Evolutionary conservation across 208 protist species (phyloP).

Genomic region (Leptomonas pyrrhocoris): DNA sequence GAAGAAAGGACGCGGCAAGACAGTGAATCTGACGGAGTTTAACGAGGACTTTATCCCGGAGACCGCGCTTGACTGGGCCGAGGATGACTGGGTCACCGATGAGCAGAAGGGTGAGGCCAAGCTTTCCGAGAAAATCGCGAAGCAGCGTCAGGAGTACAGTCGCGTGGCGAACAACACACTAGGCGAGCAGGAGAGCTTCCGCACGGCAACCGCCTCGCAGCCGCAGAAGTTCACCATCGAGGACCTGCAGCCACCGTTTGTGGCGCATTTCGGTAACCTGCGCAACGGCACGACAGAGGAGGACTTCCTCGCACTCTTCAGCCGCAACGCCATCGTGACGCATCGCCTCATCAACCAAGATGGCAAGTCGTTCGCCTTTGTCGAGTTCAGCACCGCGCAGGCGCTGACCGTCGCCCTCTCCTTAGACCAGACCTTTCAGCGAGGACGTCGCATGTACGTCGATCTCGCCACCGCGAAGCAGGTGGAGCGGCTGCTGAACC

Average conservation of each 20-base stretch:
- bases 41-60: conserved; percentile 83
- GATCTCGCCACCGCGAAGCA: conserved; percentile 83
- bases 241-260: conserved; percentile 73
- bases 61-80: conserved; percentile 77
- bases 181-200: conserved; percentile 66
- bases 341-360: conserved; percentile 81
- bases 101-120: conserved; percentile 61
- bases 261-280: conserved; percentile 86
- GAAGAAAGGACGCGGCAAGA: conserved; percentile 80
- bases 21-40: conserved; percentile 80
- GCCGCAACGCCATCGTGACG: conserved; percentile 53
- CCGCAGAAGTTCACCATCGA: conserved; percentile 34
- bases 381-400: conserved; percentile 77
- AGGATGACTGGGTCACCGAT: conserved; percentile 60
- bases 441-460: conserved; percentile 78
- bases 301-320: conserved; percentile 73
- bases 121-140: conserved; percentile 61
- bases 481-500: conserved; percentile 72
- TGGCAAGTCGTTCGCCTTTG: conserved; percentile 83
- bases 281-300: conserved; percentile 82
- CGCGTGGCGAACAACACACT: conserved; percentile 65
- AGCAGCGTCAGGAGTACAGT: conserved; percentile 63
- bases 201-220: conserved; percentile 36
- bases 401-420: conserved; percentile 72
- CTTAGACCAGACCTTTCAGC: conserved; percentile 61